A percentile compares a stretch with the other conserved stretches of the same genome.
phyloP scores from a whole-genome alignment of 2,329 filamentous ascomycete species.

The Helotiales sp. region DNA sequence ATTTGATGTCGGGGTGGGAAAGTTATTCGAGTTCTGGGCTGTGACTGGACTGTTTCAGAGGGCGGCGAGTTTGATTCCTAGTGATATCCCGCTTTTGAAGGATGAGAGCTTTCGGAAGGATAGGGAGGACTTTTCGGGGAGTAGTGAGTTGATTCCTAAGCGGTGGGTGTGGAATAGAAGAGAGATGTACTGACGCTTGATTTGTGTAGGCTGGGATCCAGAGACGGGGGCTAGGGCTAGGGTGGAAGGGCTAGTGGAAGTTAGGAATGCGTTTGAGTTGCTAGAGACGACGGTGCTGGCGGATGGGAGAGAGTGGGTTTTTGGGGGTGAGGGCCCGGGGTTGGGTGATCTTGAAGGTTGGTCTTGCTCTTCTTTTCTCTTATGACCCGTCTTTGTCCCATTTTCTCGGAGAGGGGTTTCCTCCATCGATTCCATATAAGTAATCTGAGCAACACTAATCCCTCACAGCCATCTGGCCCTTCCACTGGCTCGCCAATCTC shows the following conservation, averaged over 20 bases:
- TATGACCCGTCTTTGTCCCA: too few relatives aligned
- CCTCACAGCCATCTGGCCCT: slow-evolving; percentile 60
- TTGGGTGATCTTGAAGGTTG: slow-evolving; percentile 70
- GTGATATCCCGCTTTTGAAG: slow-evolving; percentile 56
- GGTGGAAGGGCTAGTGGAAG: slow-evolving; percentile 60
- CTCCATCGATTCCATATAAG: too few relatives aligned
- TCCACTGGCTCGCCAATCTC: slow-evolving; percentile 67
- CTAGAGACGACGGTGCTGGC: slow-evolving; percentile 66
- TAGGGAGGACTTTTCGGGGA: slow-evolving; percentile 52
- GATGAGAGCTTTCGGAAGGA: slow-evolving; percentile 67
- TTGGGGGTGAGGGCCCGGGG: slow-evolving; percentile 56
- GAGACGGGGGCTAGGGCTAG: slow-evolving; percentile 45
- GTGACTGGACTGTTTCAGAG: slow-evolving; percentile 62
- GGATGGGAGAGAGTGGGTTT: slow-evolving; percentile 70
- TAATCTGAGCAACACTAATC: background rate
- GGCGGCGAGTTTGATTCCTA: slow-evolving; percentile 61
- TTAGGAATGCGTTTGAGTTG: slow-evolving; percentile 59
- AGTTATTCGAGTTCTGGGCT: slow-evolving; percentile 60
- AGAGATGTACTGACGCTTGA: too few relatives aligned
- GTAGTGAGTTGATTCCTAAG: too few relatives aligned
- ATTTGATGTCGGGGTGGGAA: slow-evolving; percentile 50
- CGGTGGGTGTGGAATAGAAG: too few relatives aligned
- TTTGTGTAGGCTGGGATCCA: too few relatives aligned
- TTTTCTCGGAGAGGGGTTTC: background rate
- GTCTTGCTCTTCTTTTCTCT: background rate